Base-by-base conservation (phyloP, 2,329 filamentous ascomycete species). In the Canariomyces notabilis region DNA sequence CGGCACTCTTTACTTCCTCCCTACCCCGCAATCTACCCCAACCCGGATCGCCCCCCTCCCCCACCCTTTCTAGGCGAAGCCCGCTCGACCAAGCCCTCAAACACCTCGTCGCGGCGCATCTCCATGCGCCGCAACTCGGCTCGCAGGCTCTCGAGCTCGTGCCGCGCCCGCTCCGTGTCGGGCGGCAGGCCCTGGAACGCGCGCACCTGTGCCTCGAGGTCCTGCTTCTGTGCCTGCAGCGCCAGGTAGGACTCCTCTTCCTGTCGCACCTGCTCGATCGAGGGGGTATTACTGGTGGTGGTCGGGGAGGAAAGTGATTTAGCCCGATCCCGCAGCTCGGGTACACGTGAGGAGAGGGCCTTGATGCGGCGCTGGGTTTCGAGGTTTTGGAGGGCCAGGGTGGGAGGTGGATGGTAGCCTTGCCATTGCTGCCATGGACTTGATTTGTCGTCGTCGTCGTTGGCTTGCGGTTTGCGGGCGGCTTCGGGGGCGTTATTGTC, bases 361-460 rank as follows among this genome's bases (percentile, higher is more conserved):
- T 88, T 89, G 39, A 84, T 78, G 46, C 75, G 80, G 44, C 86
- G 80, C 53, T 83, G 80, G 66, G 85, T 79, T 41, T 93, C 84
- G 4, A 83, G 73, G n/a, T 89, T 91, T 54, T 83, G 76, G 54
- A 80, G 80, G 9, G 80, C 77, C 3, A 90, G 67, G 51, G 80
- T 71, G 0, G 77, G 59, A 0, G 80, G 66, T 0, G 78, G 75
- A 14, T 77, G 72, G 57, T 79, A 84, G 12, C 49, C 44, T 18
- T n/a, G n/a, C 14, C 14, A 16, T 11, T 19, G 21, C 15, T 18
- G 4, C 26, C 26, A 4, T 12, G 22, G 36, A 7, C 15, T 33
- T 26, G 26, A 22, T 6, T 23, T 37, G 32, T 20, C 15, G 2
- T 38, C 15, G 22, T 21, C 26, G 18, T 37, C 8, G 31, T 37